phyloP scores from a whole-genome alignment of 306 rosid genomes.

The Vachellia collinsii region DNA sequence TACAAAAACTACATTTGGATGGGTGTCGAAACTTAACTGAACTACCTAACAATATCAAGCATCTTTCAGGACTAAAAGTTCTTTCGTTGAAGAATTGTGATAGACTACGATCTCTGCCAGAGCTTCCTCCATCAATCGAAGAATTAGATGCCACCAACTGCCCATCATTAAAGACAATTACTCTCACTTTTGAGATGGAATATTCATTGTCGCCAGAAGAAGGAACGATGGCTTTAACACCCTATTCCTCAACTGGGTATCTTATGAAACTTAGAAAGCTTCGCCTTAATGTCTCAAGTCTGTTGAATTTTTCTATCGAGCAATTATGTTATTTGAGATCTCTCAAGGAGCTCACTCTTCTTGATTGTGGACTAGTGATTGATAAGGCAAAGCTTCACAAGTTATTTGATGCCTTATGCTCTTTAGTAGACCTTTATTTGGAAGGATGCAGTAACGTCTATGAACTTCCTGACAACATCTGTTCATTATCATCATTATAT shows the following conservation, averaged over 20 bases:
- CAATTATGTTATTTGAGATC: slow-evolving; percentile 15
- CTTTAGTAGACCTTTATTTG: slow-evolving; percentile 1
- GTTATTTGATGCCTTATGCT: slow-evolving; percentile 4
- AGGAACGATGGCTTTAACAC: not conserved
- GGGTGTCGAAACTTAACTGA: slow-evolving; percentile 10
- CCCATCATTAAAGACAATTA: not conserved
- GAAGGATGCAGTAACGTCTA: not conserved
- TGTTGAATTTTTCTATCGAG: slow-evolving; percentile 12
- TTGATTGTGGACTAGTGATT: not conserved
- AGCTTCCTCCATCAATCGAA: slow-evolving; percentile 7
- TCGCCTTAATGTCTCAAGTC: not conserved
- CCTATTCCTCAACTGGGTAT: not conserved
- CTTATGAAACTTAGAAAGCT: slow-evolving; percentile 15
- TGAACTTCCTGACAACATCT: slow-evolving; percentile 19
- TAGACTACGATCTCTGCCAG: not conserved
- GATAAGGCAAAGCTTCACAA: slow-evolving; percentile 4
- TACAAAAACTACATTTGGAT: not conserved
- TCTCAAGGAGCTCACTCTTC: slow-evolving; percentile 14
- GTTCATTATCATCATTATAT: not conserved
- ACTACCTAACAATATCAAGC: slow-evolving; percentile 26
- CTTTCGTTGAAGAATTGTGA: slow-evolving; percentile 3
- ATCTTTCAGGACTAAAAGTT: not conserved
- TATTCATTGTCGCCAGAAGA: not conserved
- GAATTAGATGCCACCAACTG: slow-evolving; percentile 11
- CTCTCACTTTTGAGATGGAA: not conserved